Evolutionary conservation across 805 yeast species (phyloP).

Genomic region (Lachancea waltii): DNA sequence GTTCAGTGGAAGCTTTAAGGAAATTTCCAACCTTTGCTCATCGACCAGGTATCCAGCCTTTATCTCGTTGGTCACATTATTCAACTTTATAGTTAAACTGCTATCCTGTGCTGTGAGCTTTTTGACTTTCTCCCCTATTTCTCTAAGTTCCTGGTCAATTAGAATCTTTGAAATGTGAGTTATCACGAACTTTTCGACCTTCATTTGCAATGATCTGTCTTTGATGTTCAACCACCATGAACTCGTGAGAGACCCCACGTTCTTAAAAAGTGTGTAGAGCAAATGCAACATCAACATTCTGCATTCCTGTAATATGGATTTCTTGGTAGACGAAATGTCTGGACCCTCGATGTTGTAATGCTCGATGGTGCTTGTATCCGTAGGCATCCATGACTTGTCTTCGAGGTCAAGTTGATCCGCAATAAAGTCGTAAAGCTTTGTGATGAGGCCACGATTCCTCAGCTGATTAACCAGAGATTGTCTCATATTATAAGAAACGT

Average conservation of each 20-base stretch:
- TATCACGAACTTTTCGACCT: constrained; percentile 57
- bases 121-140: constrained; percentile 40
- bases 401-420: constrained; percentile 46
- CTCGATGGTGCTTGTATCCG: constrained; percentile 21
- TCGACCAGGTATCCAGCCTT: constrained; percentile 71
- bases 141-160: constrained; percentile 49
- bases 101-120: constrained; percentile 33
- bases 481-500: constrained; percentile 59
- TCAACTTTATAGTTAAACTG: constrained; percentile 51
- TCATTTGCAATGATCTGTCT: constrained; percentile 54
- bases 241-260: constrained; percentile 29
- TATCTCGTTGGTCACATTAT: constrained; percentile 57
- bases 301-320: constrained; percentile 26
- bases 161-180: constrained; percentile 58
- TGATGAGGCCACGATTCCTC: constrained; percentile 42
- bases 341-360: constrained; percentile 15
- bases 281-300: constrained; percentile 24
- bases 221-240: constrained; percentile 67
- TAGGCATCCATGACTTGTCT: constrained; percentile 24
- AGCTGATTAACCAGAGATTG: constrained; percentile 54
- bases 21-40: constrained; percentile 79
- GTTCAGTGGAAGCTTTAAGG: constrained; percentile 61
- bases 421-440: constrained; percentile 45
- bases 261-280: constrained; percentile 24
- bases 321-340: constrained; percentile 21